Conservation (phyloP, 2,329 filamentous ascomycete genomes). For the Claviceps pusilla region DNA sequence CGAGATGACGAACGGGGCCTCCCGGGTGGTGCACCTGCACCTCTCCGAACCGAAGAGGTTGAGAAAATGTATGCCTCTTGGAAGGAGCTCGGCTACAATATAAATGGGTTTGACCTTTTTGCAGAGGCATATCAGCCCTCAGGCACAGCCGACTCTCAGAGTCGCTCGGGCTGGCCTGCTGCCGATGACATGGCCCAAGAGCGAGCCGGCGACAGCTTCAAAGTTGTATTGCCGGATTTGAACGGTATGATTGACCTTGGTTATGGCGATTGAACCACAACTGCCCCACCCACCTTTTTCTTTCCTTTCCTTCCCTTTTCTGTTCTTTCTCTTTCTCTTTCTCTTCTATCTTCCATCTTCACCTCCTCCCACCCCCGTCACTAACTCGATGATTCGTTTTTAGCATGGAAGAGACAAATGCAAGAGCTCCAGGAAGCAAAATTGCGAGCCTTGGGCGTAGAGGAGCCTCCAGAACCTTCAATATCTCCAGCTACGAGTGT, state of each 20-base stretch:
- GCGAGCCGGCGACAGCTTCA: constrained; percentile 35
- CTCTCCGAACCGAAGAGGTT: constrained; percentile 41
- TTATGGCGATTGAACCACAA: neutral
- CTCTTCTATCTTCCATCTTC: neutral
- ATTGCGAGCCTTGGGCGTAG: constrained; percentile 72
- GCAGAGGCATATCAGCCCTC: constrained; percentile 26
- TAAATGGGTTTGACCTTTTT: constrained; percentile 51
- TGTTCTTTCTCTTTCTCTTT: neutral
- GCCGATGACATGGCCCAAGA: constrained; percentile 43
- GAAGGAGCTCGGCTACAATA: constrained; percentile 54
- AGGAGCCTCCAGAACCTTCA: constrained; percentile 48
- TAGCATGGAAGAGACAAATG: constrained; percentile 60
- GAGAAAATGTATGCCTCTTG: constrained; percentile 49
- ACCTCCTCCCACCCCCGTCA: neutral
- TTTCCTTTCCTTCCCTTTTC: neutral
- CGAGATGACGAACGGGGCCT: constrained; percentile 51
- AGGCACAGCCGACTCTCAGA: constrained; percentile 39
- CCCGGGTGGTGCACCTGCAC: constrained; percentile 35
- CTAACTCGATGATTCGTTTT: constrained; percentile 6
- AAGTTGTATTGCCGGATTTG: constrained; percentile 55
- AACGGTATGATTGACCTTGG: constrained; percentile 29
- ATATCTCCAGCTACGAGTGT: constrained; percentile 51
- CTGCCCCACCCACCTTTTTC: no score
- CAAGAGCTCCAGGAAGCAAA: constrained; percentile 79
- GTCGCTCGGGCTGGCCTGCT: constrained; percentile 52